Base-by-base conservation (phyloP, 2,329 filamentous ascomycete genomes). In the Rutstroemia sp. region DNA sequence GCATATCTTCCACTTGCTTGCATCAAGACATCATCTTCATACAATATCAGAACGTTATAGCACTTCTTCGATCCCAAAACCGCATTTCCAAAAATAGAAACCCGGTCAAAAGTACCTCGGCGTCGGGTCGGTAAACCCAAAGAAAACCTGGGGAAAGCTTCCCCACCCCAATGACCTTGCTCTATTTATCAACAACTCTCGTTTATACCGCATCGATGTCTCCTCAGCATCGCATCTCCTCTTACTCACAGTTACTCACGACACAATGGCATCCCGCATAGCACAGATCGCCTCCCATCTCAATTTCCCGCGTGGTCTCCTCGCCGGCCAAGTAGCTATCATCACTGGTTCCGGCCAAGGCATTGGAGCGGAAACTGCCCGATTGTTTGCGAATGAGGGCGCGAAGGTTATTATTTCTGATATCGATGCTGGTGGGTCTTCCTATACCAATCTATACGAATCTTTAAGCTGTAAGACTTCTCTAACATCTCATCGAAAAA, bases 321-420 rank as follows among this genome's bases (percentile, higher is more conserved):
- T 95, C 54, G 80, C 80, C 30, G 87, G 87, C 52, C 89, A 95
- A 70, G 83, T 87, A 16, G 90, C 90, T 67, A 95, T 96, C 70
- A 87, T 95, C 70, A 96, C 91, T 2, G 89, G 90, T 46, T 84
- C 85, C 17, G 89, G 88, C 8, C 89, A 95, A 71, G 91, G 91
- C 58, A 95, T 95, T 69, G 91, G 90, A 23, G 91, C 89, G 27
- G 91, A 95, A 73, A 79, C 86, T 34, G 90, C 90, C 7, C 79
- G 84, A 9, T 74, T 95, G 3, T 95, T 95, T 67, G 89, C 89
- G 12, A 92, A 91, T 58, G 89, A 96, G 72, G 91, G 91, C 23
- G 89, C 90, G 16, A 90, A 86, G 69, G 89, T 95, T 0, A 76
- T 95, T 10, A 77, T 95, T 47, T 86, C 88, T 23, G 91, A 95